Evolutionary conservation across 306 rosid genomes (phyloP), one percentile per base, ranked within the genome.

Genomic region (Adenanthera pavonina): DNA sequence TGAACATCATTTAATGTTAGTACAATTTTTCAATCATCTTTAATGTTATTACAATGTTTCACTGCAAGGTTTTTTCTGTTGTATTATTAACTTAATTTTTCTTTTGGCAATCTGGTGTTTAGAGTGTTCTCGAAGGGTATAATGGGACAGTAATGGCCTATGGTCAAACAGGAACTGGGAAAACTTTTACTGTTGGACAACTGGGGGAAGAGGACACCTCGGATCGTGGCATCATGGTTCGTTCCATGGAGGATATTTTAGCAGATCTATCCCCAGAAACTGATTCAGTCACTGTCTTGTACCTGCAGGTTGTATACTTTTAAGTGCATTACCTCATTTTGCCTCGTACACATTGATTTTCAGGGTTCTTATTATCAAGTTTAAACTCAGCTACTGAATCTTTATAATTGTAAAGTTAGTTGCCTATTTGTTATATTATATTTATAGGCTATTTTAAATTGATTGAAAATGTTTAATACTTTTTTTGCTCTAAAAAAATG

Each of bases 141-240:
- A 95, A 95, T 87, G 99, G 99, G 81, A 95, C 96, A n/a, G 95
- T 95, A 78, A 95, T 95, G 99, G 99, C 99, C 79, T 95, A 95
- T 81, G 99, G 99, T 75, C 99, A 95, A 88, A 95, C 99, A 44
- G 99, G 99, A 49, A 95, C 99, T 1, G 99, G 98, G 46, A 95
- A 95, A 85, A 95, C 99, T 72, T 95, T 91, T 87, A 95, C 99
- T 5, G 97, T 95, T 86, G 99, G 98, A 85, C 89, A 86, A 51
- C 38, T 95, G 14, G 99, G 99, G 66, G 97, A 95, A 76, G 90
- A 84, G 79, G 98, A 95, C 71, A 76, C 91, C 68, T 89, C 99
- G 73, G 87, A 87, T 85, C 96, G 99, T 53, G 99, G 99, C 60
- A 93, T 95, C 73, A 93, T 92, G 99, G 98, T 93, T 78, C 97